phyloP scores from a whole-genome alignment of 2,329 filamentous ascomycete species.

The Pyrenochaeta sp. region DNA sequence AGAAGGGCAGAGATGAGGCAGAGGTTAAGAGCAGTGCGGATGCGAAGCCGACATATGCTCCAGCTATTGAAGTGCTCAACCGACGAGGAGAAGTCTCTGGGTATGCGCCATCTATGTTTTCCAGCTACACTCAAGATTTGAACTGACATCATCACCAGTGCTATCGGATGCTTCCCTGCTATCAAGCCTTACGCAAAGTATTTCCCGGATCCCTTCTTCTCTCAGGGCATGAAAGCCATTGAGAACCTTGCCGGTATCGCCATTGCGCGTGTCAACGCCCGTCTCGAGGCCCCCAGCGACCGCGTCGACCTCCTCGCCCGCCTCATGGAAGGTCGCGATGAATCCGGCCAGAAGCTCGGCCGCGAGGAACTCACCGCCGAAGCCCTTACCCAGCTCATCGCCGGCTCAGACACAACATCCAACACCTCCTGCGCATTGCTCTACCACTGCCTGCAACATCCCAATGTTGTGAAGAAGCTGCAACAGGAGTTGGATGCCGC shows the following conservation, averaged over 20 bases:
- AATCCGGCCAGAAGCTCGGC: slow-evolving; percentile 77
- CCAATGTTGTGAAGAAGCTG: slow-evolving; percentile 74
- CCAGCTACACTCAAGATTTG: background rate
- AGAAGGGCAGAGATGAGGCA: slow-evolving; percentile 76
- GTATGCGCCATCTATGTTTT: slow-evolving; percentile 38
- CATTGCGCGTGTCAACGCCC: slow-evolving; percentile 78
- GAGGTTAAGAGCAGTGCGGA: slow-evolving; percentile 72
- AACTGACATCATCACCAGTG: slow-evolving; percentile 46
- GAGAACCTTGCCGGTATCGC: slow-evolving; percentile 87
- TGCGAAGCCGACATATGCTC: slow-evolving; percentile 71
- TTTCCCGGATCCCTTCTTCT: slow-evolving; percentile 84
- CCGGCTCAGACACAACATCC: slow-evolving; percentile 78
- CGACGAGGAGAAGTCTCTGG: slow-evolving; percentile 86
- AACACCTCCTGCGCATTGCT: slow-evolving; percentile 86
- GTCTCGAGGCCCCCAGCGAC: slow-evolving; percentile 68
- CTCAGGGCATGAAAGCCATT: slow-evolving; percentile 75
- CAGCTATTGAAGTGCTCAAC: slow-evolving; percentile 88
- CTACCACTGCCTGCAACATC: slow-evolving; percentile 76
- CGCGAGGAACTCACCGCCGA: slow-evolving; percentile 86
- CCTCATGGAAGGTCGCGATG: slow-evolving; percentile 86
- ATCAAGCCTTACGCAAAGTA: slow-evolving; percentile 83
- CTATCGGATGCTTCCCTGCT: slow-evolving; percentile 76
- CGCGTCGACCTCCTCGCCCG: slow-evolving; percentile 83
- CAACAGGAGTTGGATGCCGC: slow-evolving; percentile 76
- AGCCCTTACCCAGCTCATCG: slow-evolving; percentile 87